Conservation (phyloP, 148 eudicot genomes). For the Cornus suecica region DNA sequence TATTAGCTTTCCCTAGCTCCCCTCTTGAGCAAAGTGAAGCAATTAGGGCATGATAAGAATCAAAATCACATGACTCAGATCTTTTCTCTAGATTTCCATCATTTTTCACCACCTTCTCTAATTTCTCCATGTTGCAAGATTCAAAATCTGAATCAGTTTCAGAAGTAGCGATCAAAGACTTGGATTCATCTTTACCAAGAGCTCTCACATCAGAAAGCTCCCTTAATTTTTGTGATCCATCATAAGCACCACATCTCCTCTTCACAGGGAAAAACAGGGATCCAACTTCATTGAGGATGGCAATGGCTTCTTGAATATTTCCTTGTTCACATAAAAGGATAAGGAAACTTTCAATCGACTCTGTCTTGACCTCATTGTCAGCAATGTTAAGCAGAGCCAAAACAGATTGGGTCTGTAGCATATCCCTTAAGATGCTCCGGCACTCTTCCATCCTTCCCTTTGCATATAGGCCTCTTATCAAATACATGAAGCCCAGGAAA, state of each 20-base stretch:
- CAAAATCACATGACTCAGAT: slow-evolving; percentile 30
- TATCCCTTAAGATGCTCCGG: slow-evolving; percentile 64
- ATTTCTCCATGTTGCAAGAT: slow-evolving; percentile 3
- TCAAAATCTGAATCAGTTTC: slow-evolving; percentile 6
- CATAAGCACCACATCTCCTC: slow-evolving; percentile 21
- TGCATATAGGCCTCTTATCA: slow-evolving; percentile 66
- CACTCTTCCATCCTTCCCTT: slow-evolving; percentile 98
- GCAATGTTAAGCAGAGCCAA: slow-evolving; percentile 49
- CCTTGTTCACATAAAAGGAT: slow-evolving; percentile 72
- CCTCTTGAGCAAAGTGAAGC: slow-evolving; percentile 64
- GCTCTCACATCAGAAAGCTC: slow-evolving; percentile 21
- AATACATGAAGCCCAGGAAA: slow-evolving; percentile 71
- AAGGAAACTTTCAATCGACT: slow-evolving; percentile 57
- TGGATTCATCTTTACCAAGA: background rate
- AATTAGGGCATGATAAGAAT: slow-evolving; percentile 50
- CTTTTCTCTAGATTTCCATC: slow-evolving; percentile 11
- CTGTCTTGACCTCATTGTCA: slow-evolving; percentile 46
- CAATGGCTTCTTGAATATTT: slow-evolving; percentile 59
- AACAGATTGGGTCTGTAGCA: slow-evolving; percentile 67
- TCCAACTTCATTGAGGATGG: slow-evolving; percentile 74
- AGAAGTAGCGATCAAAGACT: slow-evolving; percentile 15
- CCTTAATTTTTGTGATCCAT: slow-evolving; percentile 16
- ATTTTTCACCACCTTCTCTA: slow-evolving; percentile 18
- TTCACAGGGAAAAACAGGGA: slow-evolving; percentile 44
- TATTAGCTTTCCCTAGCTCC: slow-evolving; percentile 51